These are phyloP conservation scores for Exutisphaerella laricina DNA, from an alignment of 2,329 filamentous ascomycete species.

Conservation along the genomic window DNA sequence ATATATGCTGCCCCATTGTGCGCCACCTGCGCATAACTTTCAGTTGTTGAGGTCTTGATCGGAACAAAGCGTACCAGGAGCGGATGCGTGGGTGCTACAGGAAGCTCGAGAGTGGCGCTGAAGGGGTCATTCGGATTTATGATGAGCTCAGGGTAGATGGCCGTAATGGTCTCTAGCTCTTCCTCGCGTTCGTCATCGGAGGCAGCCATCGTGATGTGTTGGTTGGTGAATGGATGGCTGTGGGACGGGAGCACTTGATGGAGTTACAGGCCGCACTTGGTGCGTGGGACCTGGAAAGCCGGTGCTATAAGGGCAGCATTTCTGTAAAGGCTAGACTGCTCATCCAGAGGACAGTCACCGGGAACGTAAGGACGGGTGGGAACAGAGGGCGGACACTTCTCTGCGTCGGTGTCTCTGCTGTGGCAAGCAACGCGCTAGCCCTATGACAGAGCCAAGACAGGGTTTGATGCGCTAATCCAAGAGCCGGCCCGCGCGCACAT, in stretches of 20 bases:
- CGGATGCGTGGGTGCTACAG: constrained; percentile 50
- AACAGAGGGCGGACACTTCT: no score
- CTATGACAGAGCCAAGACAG: no score
- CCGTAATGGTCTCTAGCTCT: constrained; percentile 54
- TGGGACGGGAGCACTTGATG: neutral
- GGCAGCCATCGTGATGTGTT: constrained; percentile 9
- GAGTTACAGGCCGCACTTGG: constrained; percentile 15
- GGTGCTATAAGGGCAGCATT: constrained; percentile 24
- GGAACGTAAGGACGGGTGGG: no score
- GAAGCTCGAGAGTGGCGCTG: constrained; percentile 50
- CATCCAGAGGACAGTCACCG: no score
- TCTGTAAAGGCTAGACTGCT: no score
- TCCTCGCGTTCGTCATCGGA: constrained; percentile 53
- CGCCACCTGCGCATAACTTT: constrained; percentile 10
- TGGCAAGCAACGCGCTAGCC: no score
- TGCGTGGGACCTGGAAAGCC: constrained; percentile 19
- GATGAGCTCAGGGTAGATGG: constrained; percentile 58
- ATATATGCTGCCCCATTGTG: constrained; percentile 14
- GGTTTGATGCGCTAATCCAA: no score
- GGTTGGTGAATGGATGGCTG: neutral
- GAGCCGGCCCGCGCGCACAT: no score
- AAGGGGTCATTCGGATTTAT: constrained; percentile 44
- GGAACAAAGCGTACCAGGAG: constrained; percentile 37
- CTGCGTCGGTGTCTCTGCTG: no score
- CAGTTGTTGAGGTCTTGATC: neutral